phyloP scores from a whole-genome alignment of 2,329 filamentous ascomycete species.

The Arthrobotrys sinensis region DNA sequence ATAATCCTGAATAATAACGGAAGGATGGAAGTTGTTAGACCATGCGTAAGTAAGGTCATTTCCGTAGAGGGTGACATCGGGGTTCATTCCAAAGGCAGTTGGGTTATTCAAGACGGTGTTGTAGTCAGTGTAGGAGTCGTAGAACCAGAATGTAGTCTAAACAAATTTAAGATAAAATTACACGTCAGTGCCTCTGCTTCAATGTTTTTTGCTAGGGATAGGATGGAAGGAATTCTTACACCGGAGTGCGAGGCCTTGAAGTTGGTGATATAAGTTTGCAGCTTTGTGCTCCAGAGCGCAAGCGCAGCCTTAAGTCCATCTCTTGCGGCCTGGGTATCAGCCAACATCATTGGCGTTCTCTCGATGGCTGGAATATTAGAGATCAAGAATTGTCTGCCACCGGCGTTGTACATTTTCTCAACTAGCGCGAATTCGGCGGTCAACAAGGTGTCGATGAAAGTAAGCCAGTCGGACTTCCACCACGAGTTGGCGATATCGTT shows the following conservation, averaged over 20 bases:
- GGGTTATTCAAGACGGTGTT: constrained; percentile 47
- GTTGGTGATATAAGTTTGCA: constrained; percentile 58
- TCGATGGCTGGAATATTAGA: constrained; percentile 68
- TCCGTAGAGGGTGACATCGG: constrained; percentile 50
- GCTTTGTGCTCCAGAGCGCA: constrained; percentile 44
- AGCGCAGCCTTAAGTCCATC: constrained; percentile 40
- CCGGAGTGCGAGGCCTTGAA: constrained; percentile 52
- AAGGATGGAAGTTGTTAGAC: constrained; percentile 56
- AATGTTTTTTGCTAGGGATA: neutral
- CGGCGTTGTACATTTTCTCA: constrained; percentile 68
- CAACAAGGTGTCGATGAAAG: constrained; percentile 50
- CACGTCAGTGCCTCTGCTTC: constrained; percentile 6
- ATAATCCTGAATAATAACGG: constrained; percentile 57
- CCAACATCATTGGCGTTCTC: constrained; percentile 56
- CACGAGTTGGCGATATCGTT: constrained; percentile 73
- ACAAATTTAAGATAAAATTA: neutral
- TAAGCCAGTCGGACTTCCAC: constrained; percentile 62
- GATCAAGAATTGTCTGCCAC: constrained; percentile 71
- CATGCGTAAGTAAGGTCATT: constrained; percentile 45
- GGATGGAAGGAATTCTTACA: constrained; percentile 20
- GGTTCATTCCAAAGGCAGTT: constrained; percentile 47
- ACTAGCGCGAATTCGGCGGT: constrained; percentile 69
- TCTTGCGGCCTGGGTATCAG: constrained; percentile 23
- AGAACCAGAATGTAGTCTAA: constrained; percentile 58
- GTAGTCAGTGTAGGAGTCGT: constrained; percentile 50